A percentile compares a stretch with the other conserved stretches of the same genome.
These are phyloP conservation scores for Arabidopsis hybrid DNA, from an alignment of 441 rosid species.

Conservation along the genomic window DNA sequence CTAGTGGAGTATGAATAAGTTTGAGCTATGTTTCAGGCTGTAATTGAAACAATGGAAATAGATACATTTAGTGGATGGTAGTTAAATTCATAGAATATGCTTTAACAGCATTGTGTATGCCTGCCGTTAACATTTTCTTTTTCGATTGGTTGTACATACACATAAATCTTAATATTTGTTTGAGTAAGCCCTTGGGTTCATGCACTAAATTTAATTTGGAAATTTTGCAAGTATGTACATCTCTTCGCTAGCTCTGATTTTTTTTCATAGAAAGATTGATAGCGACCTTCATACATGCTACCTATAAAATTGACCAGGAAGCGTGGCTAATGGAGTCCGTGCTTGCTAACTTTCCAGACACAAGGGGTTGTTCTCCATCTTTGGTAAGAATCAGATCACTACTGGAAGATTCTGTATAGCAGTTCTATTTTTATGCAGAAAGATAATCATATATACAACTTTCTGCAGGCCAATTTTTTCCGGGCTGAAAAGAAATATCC, in stretches of 20 bases:
- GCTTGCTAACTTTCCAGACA: slow-evolving; percentile 80
- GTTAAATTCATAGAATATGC: slow-evolving; percentile 28
- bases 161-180: not conserved
- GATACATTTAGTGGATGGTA: slow-evolving; percentile 18
- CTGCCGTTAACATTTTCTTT: not conserved
- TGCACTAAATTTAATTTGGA: not conserved
- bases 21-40: slow-evolving; percentile 15
- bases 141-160: not conserved
- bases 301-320: slow-evolving; percentile 71
- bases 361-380: slow-evolving; percentile 80
- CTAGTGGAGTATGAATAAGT: slow-evolving; percentile 22
- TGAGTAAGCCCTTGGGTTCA: slow-evolving; percentile 19
- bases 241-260: slow-evolving; percentile 10
- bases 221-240: not conserved
- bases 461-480: slow-evolving; percentile 71
- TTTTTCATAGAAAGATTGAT: slow-evolving; percentile 33
- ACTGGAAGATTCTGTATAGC: slow-evolving; percentile 12
- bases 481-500: slow-evolving; percentile 60
- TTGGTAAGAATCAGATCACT: slow-evolving; percentile 60
- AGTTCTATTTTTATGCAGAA: slow-evolving; percentile 22
- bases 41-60: slow-evolving; percentile 21
- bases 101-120: slow-evolving; percentile 22
- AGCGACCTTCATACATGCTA: slow-evolving; percentile 45
- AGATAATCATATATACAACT: slow-evolving; percentile 37
- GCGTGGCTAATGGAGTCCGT: slow-evolving; percentile 85